phyloP scores from a whole-genome alignment of 2,329 filamentous ascomycete species.

The Claviceps lovelessii region DNA sequence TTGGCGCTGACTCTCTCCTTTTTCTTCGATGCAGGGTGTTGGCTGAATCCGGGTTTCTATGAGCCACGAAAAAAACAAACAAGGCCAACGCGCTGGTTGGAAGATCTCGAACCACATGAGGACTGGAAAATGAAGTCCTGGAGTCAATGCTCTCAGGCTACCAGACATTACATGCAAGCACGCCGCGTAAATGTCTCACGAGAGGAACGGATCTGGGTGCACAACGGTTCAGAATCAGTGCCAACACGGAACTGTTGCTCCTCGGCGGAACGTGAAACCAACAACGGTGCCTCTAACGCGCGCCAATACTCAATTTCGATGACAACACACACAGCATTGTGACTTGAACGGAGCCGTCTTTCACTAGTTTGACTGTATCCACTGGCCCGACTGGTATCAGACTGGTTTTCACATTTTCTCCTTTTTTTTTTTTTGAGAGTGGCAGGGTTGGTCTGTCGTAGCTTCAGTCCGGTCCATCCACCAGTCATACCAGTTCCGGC shows the following conservation, averaged over 20 bases:
- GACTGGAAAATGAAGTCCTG: background rate
- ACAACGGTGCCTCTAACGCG: background rate
- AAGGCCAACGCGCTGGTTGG: background rate
- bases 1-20: background rate
- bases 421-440: too few relatives aligned
- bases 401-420: too few relatives aligned
- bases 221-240: background rate
- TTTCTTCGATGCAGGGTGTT: conserved; percentile 32
- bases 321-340: background rate
- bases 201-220: background rate
- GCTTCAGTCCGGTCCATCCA: background rate
- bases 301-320: background rate
- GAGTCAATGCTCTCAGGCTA: background rate
- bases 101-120: background rate
- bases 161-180: background rate
- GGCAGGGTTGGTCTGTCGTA: background rate
- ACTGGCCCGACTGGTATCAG: too few relatives aligned
- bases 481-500: background rate
- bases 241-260: background rate
- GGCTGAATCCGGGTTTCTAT: conserved; percentile 48
- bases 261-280: background rate
- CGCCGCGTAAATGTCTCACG: too few relatives aligned
- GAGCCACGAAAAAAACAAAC: conserved; percentile 11
- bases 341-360: background rate
- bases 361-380: background rate